Evolutionary conservation across 768 basidiomycete genomes (phyloP).

Genomic region (Lepiota brunneoincarnata): DNA sequence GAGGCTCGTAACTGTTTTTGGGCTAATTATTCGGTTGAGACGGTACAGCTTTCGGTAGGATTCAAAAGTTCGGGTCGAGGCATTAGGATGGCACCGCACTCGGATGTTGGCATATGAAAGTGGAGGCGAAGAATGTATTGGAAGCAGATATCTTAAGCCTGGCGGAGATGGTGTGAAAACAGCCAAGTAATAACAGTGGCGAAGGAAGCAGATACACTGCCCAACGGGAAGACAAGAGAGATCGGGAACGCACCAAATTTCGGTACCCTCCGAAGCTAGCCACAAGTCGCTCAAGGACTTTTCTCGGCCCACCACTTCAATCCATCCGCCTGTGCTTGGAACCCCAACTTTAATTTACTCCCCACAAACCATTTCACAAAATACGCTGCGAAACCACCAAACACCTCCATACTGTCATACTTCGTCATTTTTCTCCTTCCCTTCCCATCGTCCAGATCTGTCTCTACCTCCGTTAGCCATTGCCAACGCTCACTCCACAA

Average conservation of each 20-base stretch:
- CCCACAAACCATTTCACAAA: constrained; percentile 44
- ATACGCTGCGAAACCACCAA: constrained; percentile 54
- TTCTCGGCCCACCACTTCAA: constrained; percentile 52
- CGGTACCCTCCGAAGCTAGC: not conserved
- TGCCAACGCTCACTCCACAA: constrained; percentile 64
- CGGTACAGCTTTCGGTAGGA: no score
- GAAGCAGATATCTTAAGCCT: not conserved
- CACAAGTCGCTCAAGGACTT: not conserved
- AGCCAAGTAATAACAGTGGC: not conserved
- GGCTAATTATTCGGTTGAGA: no score
- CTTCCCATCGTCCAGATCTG: constrained; percentile 34
- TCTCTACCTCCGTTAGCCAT: constrained; percentile 34
- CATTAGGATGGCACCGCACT: not conserved
- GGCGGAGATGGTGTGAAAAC: not conserved
- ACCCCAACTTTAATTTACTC: constrained; percentile 39
- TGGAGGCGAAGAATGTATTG: not conserved
- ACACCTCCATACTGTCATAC: constrained; percentile 66
- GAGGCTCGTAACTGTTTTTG: no score
- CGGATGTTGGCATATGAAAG: not conserved
- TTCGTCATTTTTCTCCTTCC: constrained; percentile 40
- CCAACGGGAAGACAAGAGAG: not conserved
- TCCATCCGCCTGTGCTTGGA: constrained; percentile 53
- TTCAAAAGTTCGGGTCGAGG: no score
- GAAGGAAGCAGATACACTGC: not conserved
- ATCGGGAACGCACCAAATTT: not conserved